Evolutionary conservation across 23 red algal species (phyloP).

Genomic region (Agarophyton chilense): DNA sequence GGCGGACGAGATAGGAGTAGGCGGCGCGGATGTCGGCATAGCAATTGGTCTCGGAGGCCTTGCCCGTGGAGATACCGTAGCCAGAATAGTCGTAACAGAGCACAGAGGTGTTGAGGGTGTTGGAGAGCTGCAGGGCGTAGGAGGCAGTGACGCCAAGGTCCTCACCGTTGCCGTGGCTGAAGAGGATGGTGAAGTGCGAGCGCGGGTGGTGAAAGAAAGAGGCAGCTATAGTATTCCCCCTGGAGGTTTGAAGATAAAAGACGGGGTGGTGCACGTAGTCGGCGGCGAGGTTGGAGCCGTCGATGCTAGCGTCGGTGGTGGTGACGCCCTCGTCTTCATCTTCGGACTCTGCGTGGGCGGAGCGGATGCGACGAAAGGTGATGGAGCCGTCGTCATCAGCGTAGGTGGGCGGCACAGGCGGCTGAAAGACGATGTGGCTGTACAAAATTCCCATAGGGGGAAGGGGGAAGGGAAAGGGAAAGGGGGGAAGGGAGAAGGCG

Average conservation of each 20-base stretch:
- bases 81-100: conserved; percentile 61
- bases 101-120: conserved; percentile 20
- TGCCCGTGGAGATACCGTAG: conserved; percentile 66
- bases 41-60: conserved; percentile 51
- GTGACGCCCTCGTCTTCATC: not conserved
- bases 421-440: conserved; percentile 71
- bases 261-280: conserved; percentile 36
- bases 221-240: conserved; percentile 60
- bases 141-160: conserved; percentile 37
- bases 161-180: conserved; percentile 59
- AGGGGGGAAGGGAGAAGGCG: not conserved
- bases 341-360: not conserved
- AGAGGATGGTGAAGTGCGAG: conserved; percentile 47
- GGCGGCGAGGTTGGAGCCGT: not conserved
- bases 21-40: conserved; percentile 72
- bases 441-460: conserved; percentile 56
- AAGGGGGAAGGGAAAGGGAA: not conserved
- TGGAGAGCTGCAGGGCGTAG: conserved; percentile 36
- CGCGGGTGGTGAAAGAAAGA: conserved; percentile 48
- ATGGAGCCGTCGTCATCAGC: conserved; percentile 28
- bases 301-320: not conserved
- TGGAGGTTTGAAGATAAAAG: conserved; percentile 46
- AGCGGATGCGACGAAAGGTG: conserved; percentile 20
- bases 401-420: conserved; percentile 54
- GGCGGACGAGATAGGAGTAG: conserved; percentile 40